These are phyloP conservation scores for Verticillium zaregamsianum DNA, from an alignment of 2,329 filamentous ascomycete genomes.

Conservation along the genomic window DNA sequence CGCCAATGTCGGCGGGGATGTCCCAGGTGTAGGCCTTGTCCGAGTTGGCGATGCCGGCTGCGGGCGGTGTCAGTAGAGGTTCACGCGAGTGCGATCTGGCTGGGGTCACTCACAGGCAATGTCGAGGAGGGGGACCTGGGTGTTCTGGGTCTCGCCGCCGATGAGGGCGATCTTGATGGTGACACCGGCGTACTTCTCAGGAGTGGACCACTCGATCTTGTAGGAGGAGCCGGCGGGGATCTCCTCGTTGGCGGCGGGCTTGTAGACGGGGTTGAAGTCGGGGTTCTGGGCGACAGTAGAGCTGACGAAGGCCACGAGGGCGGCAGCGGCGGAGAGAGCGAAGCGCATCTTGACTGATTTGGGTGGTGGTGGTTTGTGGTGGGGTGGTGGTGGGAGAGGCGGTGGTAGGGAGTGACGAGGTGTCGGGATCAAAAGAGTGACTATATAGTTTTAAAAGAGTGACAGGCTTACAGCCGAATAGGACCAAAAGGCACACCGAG, in stretches of 20 bases:
- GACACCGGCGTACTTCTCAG: slow-evolving; percentile 33
- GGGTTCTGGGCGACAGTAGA: slow-evolving; percentile 48
- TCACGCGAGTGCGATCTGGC: neutral
- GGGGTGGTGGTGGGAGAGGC: neutral
- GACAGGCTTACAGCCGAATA: neutral
- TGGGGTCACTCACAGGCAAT: slow-evolving; percentile 45
- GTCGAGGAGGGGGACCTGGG: slow-evolving; percentile 35
- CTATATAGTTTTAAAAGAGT: slow-evolving; percentile 3
- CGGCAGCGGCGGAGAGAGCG: slow-evolving; percentile 35
- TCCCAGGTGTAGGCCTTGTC: slow-evolving; percentile 44
- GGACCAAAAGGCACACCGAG: slow-evolving; percentile 1
- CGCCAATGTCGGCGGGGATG: slow-evolving; percentile 40
- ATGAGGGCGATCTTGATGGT: slow-evolving; percentile 51
- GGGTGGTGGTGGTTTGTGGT: slow-evolving; percentile 8
- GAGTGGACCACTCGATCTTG: slow-evolving; percentile 45
- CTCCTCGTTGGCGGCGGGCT: slow-evolving; percentile 37
- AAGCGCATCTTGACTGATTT: slow-evolving; percentile 49
- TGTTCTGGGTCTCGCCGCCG: slow-evolving; percentile 40
- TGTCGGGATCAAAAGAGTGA: slow-evolving; percentile 2
- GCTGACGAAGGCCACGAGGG: slow-evolving; percentile 48
- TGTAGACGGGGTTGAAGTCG: slow-evolving; percentile 52
- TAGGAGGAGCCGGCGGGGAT: slow-evolving; percentile 45
- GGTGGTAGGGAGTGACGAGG: neutral
- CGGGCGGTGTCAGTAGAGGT: neutral
- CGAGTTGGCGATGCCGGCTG: slow-evolving; percentile 44